phyloP scores from a whole-genome alignment of 2,329 filamentous ascomycete genomes.

The Neonectria coccinea region DNA sequence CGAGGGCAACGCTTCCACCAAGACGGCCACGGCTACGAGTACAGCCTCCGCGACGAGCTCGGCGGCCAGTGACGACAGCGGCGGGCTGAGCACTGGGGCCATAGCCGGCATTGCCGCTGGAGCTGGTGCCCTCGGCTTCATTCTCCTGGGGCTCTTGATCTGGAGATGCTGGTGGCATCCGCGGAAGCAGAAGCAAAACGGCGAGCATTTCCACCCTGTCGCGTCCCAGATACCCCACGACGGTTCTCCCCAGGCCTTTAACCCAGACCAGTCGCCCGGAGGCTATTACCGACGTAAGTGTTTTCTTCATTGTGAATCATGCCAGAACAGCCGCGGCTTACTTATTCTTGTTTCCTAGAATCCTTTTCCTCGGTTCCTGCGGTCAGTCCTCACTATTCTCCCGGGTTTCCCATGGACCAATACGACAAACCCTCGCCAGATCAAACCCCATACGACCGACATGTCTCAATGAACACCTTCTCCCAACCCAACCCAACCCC shows the following conservation, averaged over 20 bases:
- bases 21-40: not conserved
- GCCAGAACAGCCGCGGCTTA: conserved; percentile 17
- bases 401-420: conserved; percentile 31
- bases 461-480: conserved; percentile 27
- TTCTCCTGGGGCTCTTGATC: conserved; percentile 28
- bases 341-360: conserved; percentile 16
- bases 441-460: conserved; percentile 31
- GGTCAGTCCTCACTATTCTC: conserved; percentile 26
- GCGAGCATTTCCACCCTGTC: conserved; percentile 25
- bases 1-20: not conserved
- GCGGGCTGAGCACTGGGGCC: conserved; percentile 37
- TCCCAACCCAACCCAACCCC: conserved; percentile 28
- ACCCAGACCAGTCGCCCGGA: conserved; percentile 34
- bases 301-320: not conserved
- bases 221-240: conserved; percentile 18
- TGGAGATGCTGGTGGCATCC: conserved; percentile 43
- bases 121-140: conserved; percentile 30
- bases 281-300: conserved; percentile 40
- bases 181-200: conserved; percentile 35
- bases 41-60: not conserved
- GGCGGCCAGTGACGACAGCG: not conserved
- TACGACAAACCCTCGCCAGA: conserved; percentile 38
- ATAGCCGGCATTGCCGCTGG: conserved; percentile 39
- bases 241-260: conserved; percentile 3
- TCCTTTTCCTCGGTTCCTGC: conserved; percentile 32